Conservation (phyloP, 805 yeast species). For the Candida xyloterini region DNA sequence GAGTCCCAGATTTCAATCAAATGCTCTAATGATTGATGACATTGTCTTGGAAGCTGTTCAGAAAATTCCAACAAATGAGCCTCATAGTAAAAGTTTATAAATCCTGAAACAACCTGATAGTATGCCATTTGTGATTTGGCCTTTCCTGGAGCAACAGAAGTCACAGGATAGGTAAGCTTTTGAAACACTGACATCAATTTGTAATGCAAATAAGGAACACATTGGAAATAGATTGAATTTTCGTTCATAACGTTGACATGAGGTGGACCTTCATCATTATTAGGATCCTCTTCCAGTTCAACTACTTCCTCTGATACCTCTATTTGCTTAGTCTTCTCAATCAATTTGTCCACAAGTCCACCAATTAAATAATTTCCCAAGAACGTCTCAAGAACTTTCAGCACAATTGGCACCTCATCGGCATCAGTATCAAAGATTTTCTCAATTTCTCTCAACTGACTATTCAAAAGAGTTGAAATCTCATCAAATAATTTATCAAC, state of each 20-base stretch:
- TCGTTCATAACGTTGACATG: conserved; percentile 33
- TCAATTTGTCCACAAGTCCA: conserved; percentile 32
- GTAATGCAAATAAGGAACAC: conserved; percentile 34
- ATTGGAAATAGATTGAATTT: conserved; percentile 34
- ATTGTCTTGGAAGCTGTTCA: conserved; percentile 33
- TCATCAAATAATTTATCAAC: conserved; percentile 26
- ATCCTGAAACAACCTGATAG: conserved; percentile 27
- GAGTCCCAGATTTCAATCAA: conserved; percentile 40
- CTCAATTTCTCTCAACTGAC: conserved; percentile 30
- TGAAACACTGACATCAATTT: conserved; percentile 25
- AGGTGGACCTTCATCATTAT: neutral
- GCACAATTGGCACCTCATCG: conserved; percentile 34
- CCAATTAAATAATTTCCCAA: conserved; percentile 35
- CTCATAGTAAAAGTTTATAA: conserved; percentile 36
- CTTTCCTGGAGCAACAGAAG: conserved; percentile 7
- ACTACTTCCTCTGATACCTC: conserved; percentile 18
- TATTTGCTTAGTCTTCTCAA: conserved; percentile 34
- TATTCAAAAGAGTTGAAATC: conserved; percentile 19
- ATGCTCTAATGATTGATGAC: conserved; percentile 28
- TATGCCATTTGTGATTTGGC: conserved; percentile 28
- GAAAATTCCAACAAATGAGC: conserved; percentile 34
- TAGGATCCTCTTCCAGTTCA: neutral
- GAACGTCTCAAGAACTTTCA: conserved; percentile 35
- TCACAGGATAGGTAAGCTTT: conserved; percentile 28
- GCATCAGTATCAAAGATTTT: conserved; percentile 25